These are phyloP conservation scores for Sclerotinia nivalis DNA, from an alignment of 2,329 filamentous ascomycete genomes.

Conservation along the genomic window DNA sequence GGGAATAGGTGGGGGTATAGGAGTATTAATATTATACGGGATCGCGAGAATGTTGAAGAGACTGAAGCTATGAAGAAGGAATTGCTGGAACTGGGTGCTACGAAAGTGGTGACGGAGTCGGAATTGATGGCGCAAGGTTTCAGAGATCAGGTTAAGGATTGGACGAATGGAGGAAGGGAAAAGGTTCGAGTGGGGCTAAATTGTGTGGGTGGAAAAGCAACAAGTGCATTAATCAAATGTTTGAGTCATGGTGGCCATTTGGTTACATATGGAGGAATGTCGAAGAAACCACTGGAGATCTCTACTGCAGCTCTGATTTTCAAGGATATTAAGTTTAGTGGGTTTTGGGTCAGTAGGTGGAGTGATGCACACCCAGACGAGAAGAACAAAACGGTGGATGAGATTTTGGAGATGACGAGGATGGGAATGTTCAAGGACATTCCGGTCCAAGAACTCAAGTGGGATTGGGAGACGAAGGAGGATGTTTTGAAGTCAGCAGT, in stretches of 20 bases:
- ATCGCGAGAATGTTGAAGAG: slow-evolving; percentile 63
- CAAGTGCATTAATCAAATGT: slow-evolving; percentile 73
- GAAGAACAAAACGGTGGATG: slow-evolving; percentile 78
- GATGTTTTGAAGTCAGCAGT: slow-evolving; percentile 70
- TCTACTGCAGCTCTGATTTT: slow-evolving; percentile 90
- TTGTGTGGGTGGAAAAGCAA: slow-evolving; percentile 88
- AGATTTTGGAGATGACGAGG: slow-evolving; percentile 75
- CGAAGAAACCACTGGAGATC: slow-evolving; percentile 77
- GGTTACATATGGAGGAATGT: slow-evolving; percentile 96
- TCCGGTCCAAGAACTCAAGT: slow-evolving; percentile 78
- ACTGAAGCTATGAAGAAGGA: slow-evolving; percentile 65
- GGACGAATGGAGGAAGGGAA: slow-evolving; percentile 67
- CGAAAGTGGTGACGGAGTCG: slow-evolving; percentile 51
- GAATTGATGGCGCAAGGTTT: slow-evolving; percentile 50
- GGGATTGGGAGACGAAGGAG: slow-evolving; percentile 79
- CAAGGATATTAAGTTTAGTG: slow-evolving; percentile 83
- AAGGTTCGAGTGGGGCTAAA: slow-evolving; percentile 79
- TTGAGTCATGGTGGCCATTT: slow-evolving; percentile 69
- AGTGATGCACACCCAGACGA: slow-evolving; percentile 70
- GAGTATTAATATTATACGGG: slow-evolving; percentile 85
- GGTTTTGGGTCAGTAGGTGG: slow-evolving; percentile 96
- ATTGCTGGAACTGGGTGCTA: slow-evolving; percentile 57
- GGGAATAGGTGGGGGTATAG: slow-evolving; percentile 82
- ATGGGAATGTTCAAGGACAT: slow-evolving; percentile 78
- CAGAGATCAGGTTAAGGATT: slow-evolving; percentile 57